Base-by-base conservation (phyloP, 805 yeast genomes). In the Saturnispora hagleri region DNA sequence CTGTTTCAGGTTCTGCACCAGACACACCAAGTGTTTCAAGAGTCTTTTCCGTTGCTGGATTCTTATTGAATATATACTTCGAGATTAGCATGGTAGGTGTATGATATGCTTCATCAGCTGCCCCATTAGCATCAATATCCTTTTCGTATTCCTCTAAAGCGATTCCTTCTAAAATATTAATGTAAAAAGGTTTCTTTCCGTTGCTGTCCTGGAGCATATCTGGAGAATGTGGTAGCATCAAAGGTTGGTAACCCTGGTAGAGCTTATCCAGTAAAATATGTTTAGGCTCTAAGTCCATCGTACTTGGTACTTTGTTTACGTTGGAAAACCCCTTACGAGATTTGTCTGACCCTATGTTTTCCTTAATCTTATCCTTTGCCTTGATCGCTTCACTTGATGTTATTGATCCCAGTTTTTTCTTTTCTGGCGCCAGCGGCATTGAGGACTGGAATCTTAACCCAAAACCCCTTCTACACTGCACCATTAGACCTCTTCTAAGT, bases 191-290 rank as follows among this genome's bases (percentile, higher is more conserved):
- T 0, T 67, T 55, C 4, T 60, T 57, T 5, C 60, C 54, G 46
- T 58, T 58, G 36, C 61, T 58, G 7, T 36, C 46, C 10, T 38
- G 45, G 6, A 53, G 51, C 42, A 60, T 58, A 4, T 64, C 63
- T 12, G 69, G 69, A 3, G 56, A 50, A 22, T 66, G 53, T 2
- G 71, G 71, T 27, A 65, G 43, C 10, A 70, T 62, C 33, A 69
- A 53, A 13, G 73, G 73, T 43, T 65, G 63, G 48, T 66, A 68
- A 2, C 69, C 72, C 52, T 63, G 68, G 53, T 68, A 68, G 7
- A 69, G 55, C n/a, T 56, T 61, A 53, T 69, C 71, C 24, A 69
- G 48, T 31, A 69, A 49, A 9, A 69, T 57, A 26, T 67, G 70
- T 43, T 62, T 65, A 8, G 72, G 67, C 33, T 60, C 66, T 17